Percentiles rank a stretch among this genome's conserved stretches.
These are phyloP conservation scores for Diddensiella transvaalensis DNA, from an alignment of 805 yeast species.

Conservation along the genomic window DNA sequence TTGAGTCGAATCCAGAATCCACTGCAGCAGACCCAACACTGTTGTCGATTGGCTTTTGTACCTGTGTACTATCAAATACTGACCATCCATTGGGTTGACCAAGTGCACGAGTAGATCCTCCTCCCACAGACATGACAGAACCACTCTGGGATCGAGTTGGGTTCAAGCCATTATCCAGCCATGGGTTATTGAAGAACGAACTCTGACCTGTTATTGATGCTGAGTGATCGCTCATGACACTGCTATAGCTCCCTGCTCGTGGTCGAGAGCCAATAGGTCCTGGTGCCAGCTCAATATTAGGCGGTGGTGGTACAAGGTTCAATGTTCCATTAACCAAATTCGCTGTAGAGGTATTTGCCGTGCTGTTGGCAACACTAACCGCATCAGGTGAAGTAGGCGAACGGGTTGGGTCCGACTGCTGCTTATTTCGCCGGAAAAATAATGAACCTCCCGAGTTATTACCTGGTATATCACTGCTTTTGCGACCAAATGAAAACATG, in stretches of 20 bases:
- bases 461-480: background rate
- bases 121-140: conserved; percentile 8
- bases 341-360: background rate
- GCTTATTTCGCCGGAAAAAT: conserved; percentile 1
- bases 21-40: background rate
- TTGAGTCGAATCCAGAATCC: conserved; percentile 8
- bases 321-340: background rate
- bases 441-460: background rate
- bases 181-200: conserved; percentile 8
- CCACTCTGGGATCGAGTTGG: conserved; percentile 12
- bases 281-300: background rate
- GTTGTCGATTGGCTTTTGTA: background rate
- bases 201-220: conserved; percentile 4
- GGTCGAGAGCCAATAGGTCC: conserved; percentile 20
- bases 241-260: conserved; percentile 22
- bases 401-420: background rate
- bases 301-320: background rate
- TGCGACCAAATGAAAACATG: conserved; percentile 19
- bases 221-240: conserved; percentile 7
- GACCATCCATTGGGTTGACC: conserved; percentile 7
- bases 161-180: conserved; percentile 6
- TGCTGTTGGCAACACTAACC: background rate
- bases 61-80: conserved; percentile 10
- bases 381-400: background rate
- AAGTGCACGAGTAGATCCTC: background rate